Conservation (phyloP, 345 rosid species). For the Aethionema arabicum region DNA sequence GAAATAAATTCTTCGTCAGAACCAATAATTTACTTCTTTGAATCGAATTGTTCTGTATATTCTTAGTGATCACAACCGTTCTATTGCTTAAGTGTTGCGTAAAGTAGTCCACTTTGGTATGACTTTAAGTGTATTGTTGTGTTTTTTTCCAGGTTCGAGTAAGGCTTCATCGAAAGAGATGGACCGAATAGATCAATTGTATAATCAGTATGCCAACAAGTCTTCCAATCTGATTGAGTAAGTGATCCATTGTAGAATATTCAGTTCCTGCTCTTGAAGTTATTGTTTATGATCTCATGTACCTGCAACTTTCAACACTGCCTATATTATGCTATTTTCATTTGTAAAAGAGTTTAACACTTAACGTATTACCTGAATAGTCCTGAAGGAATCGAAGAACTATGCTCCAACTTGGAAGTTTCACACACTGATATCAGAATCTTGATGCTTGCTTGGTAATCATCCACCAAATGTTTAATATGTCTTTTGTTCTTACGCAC, state of each 20-base stretch:
- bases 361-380: conserved; percentile 44
- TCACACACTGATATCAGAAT: conserved; percentile 89
- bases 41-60: conserved; percentile 1
- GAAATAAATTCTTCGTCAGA: not conserved
- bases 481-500: conserved; percentile 2
- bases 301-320: no score
- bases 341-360: not conserved
- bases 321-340: no score
- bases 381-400: conserved; percentile 90
- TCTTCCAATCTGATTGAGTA: conserved; percentile 87
- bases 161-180: conserved; percentile 89
- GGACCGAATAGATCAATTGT: conserved; percentile 84
- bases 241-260: conserved; percentile 36
- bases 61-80: not conserved
- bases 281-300: not conserved
- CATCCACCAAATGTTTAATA: conserved; percentile 4
- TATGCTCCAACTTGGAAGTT: conserved; percentile 85
- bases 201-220: conserved; percentile 62
- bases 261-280: not conserved
- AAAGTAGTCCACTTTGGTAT: conserved; percentile 3
- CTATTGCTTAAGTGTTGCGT: not conserved
- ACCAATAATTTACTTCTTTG: not conserved
- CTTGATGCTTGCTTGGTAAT: conserved; percentile 98
- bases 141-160: conserved; percentile 57
- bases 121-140: not conserved